These are phyloP conservation scores for Dalbergia oliveri DNA, from an alignment of 306 rosid species.

Conservation along the genomic window DNA sequence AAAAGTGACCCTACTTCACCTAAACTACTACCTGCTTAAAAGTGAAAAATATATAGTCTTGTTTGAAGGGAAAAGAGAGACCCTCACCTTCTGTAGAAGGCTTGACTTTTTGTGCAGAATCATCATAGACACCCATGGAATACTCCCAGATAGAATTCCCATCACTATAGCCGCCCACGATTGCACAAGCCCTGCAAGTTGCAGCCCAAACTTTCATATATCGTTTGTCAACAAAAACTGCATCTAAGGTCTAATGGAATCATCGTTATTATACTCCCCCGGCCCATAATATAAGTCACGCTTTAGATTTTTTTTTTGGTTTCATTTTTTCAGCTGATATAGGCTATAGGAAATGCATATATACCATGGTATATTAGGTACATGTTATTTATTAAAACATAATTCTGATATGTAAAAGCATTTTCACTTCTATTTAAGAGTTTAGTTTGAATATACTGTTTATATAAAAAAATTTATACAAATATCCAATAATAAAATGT, in stretches of 20 bases:
- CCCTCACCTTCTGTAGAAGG: slow-evolving; percentile 70
- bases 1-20: not conserved
- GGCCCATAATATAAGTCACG: too few species aligned
- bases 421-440: too few species aligned
- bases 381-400: too few species aligned
- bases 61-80: slow-evolving; percentile 13
- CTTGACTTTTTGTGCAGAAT: slow-evolving; percentile 78
- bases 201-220: not conserved
- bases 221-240: slow-evolving; percentile 42
- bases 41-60: not conserved
- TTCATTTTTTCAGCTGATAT: too few species aligned
- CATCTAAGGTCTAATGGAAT: not conserved
- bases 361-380: too few species aligned
- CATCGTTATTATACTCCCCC: not conserved
- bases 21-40: not conserved
- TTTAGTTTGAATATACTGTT: too few species aligned
- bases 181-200: slow-evolving; percentile 78
- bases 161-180: slow-evolving; percentile 97
- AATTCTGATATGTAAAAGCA: too few species aligned
- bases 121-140: slow-evolving; percentile 98
- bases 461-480: too few species aligned
- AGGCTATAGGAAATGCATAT: too few species aligned
- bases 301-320: too few species aligned
- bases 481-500: too few species aligned
- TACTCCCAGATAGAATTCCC: slow-evolving; percentile 78